phyloP scores from a whole-genome alignment of 495 filamentous ascomycete genomes.

The Penicillium dipodomyicola region DNA sequence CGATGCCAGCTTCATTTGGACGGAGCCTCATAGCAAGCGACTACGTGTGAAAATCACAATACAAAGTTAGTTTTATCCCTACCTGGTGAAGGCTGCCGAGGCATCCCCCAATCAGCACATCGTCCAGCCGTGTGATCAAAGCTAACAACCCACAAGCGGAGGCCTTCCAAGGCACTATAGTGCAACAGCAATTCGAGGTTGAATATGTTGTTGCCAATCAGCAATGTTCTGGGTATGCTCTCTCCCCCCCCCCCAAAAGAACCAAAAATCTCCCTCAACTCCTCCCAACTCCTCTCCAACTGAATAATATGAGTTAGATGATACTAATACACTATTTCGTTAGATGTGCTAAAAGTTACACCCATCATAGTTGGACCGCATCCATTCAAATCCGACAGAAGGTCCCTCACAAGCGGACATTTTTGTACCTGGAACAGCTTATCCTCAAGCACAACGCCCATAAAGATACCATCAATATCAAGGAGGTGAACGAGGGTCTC shows the following conservation, averaged over 20 bases:
- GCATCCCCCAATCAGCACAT: neutral
- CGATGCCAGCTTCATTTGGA: constrained; percentile 97
- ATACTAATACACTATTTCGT: too few species aligned
- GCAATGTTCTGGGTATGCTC: constrained; percentile 40
- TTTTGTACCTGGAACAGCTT: constrained; percentile 93
- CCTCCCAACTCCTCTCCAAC: neutral
- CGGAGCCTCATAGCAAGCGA: constrained; percentile 88
- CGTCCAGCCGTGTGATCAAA: neutral
- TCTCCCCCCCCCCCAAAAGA: too few species aligned
- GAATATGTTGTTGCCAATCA: constrained; percentile 84
- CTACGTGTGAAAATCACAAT: constrained; percentile 92
- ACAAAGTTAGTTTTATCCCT: neutral
- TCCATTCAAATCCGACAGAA: constrained; percentile 93
- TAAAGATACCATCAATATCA: constrained; percentile 93
- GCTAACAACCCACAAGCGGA: constrained; percentile 34
- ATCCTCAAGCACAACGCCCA: constrained; percentile 93
- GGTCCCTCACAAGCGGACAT: constrained; percentile 95
- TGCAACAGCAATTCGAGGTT: constrained; percentile 94
- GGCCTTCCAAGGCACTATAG: constrained; percentile 68
- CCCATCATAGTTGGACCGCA: constrained; percentile 86
- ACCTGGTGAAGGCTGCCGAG: neutral
- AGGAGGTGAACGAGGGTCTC: constrained; percentile 87
- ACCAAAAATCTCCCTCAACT: too few species aligned
- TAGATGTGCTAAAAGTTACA: constrained; percentile 91
- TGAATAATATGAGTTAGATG: neutral